phyloP scores from a whole-genome alignment of 805 yeast genomes.

The Wickerhamia fluorescens region DNA sequence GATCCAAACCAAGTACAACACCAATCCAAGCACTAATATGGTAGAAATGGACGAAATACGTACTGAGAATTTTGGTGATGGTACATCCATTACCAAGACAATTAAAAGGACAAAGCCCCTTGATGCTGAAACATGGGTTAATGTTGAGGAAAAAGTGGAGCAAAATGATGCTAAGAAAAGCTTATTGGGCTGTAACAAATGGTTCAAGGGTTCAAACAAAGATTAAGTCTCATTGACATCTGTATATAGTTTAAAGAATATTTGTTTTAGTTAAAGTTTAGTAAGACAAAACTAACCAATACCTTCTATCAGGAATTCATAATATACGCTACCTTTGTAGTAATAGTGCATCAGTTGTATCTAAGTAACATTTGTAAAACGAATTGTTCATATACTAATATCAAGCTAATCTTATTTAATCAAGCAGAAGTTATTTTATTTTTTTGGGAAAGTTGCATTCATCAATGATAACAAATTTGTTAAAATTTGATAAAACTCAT shows the following conservation, averaged over 20 bases:
- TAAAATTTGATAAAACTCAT: no score
- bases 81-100: slow-evolving; percentile 26
- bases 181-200: slow-evolving; percentile 20
- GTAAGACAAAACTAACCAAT: neutral
- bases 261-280: slow-evolving; percentile 1
- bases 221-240: neutral
- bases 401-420: no score
- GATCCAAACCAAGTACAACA: slow-evolving; percentile 15
- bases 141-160: slow-evolving; percentile 19
- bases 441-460: no score
- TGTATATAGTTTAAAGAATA: slow-evolving; percentile 1
- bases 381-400: no score
- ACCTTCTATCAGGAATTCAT: no score
- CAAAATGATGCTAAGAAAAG: slow-evolving; percentile 5
- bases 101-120: slow-evolving; percentile 26
- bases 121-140: slow-evolving; percentile 28
- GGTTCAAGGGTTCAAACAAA: neutral
- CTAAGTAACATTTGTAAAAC: no score
- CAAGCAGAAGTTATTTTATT: no score
- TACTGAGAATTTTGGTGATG: slow-evolving; percentile 31
- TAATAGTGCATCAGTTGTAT: no score
- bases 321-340: no score
- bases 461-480: no score
- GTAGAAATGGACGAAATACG: slow-evolving; percentile 22
- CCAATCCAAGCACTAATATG: slow-evolving; percentile 22